These are phyloP conservation scores for Scalesia atractyloides DNA, from an alignment of 129 eudicot genomes.

Conservation along the genomic window DNA sequence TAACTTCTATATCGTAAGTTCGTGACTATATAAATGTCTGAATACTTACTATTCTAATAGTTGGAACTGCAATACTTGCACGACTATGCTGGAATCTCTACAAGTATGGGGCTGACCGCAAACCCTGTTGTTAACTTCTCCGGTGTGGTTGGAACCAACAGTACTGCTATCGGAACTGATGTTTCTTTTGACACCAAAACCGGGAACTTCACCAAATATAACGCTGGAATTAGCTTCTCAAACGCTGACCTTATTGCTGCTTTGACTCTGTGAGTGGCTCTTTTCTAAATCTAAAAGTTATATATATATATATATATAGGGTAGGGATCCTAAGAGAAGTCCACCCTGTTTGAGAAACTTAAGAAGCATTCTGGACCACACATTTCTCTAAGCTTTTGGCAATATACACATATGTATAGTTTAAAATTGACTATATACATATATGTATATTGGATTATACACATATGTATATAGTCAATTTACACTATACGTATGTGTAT, in stretches of 20 bases:
- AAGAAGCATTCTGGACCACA: too few species aligned
- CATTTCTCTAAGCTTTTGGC: too few species aligned
- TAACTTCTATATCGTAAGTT: neutral
- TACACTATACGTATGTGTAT: too few species aligned
- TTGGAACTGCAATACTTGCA: slow-evolving; percentile 79
- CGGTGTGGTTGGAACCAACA: slow-evolving; percentile 74
- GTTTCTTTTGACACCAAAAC: slow-evolving; percentile 80
- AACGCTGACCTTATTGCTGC: slow-evolving; percentile 82
- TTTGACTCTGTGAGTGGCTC: slow-evolving; percentile 60
- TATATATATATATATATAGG: too few species aligned
- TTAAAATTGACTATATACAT: too few species aligned
- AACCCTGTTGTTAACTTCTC: slow-evolving; percentile 87
- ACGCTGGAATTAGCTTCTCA: slow-evolving; percentile 74
- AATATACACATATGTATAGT: too few species aligned
- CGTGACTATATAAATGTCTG: neutral
- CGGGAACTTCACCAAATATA: slow-evolving; percentile 67
- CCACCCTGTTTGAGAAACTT: too few species aligned
- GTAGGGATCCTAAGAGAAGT: too few species aligned
- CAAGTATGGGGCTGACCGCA: slow-evolving; percentile 87
- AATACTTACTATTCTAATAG: slow-evolving; percentile 32
- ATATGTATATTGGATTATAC: too few species aligned
- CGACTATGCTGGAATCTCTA: slow-evolving; percentile 75
- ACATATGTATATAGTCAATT: too few species aligned
- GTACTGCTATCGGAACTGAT: slow-evolving; percentile 71
- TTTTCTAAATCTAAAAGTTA: neutral